Evolutionary conservation across 306 rosid genomes (phyloP), one percentile per base, ranked within the genome.

Genomic region (Morella rubra): DNA sequence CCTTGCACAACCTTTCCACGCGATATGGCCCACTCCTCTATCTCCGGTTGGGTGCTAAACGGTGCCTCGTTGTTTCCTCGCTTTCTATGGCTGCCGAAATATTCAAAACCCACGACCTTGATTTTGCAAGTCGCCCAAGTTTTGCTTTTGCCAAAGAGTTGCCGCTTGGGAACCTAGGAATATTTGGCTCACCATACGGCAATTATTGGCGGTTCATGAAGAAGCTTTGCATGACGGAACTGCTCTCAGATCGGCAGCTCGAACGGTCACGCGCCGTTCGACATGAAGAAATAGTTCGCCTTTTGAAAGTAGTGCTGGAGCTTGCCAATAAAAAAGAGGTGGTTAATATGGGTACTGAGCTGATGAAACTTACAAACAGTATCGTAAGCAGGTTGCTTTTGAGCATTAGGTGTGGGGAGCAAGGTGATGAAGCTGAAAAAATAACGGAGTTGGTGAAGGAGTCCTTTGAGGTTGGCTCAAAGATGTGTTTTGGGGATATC

Each of bases 181-280:
- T 85, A 62, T 71, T 88, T 32, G 84, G 83, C 1, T 86, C 89
- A 10, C 81, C 85, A 3, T 87, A 87, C 3, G 86, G 87, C 1
- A 73, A 82, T 37, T 87, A 80, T 58, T 87, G 89, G 91, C 71
- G 84, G 42, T 85, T 83, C 86, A 87, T 85, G 87, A 87, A 83
- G 81, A 85, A 81, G 69, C 73, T 83, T 1, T 85, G 85, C 74
- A 71, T 88, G 73, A 80, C 72, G 0, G 84, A 86, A 8, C 77
- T 86, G 56, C 78, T 88, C 7, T 62, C 79, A 0, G 81, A 32
- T 15, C 44, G 42, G 69, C 61, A 88, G 62, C 24, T 56, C 24
- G 62, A 56, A 20, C 6, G 1, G 37, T 56, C 62, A 56, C 62
- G 11, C 22, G 11, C 32, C 32, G 19, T 56, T 56, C 13, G 37